Conservation (phyloP, 306 rosid species). For the Hippophae rhamnoides region DNA sequence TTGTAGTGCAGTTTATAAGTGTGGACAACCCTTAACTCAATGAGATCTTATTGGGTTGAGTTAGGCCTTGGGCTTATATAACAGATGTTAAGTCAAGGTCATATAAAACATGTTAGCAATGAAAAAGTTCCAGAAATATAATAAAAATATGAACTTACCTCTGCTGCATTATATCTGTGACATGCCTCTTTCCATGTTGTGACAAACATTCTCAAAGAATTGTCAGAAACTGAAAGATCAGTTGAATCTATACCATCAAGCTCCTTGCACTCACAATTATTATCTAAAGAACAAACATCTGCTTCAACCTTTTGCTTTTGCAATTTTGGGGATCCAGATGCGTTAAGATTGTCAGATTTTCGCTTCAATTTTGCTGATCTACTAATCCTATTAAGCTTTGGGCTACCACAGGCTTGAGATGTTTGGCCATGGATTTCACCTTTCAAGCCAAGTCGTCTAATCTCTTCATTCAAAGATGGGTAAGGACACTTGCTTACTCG, state of each 20-base stretch:
- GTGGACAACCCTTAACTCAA: no score
- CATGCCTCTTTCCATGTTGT: constrained; percentile 80
- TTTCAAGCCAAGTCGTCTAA: constrained; percentile 51
- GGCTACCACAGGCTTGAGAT: constrained; percentile 28
- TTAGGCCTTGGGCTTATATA: no score
- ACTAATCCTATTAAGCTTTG: constrained; percentile 18
- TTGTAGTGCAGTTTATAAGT: no score
- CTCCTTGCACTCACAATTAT: constrained; percentile 14
- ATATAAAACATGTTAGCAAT: constrained; percentile 2
- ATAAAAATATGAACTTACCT: constrained; percentile 41
- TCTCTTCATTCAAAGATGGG: constrained; percentile 78
- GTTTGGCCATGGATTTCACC: constrained; percentile 22
- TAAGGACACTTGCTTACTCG: constrained; percentile 76
- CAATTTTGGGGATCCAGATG: constrained; percentile 13
- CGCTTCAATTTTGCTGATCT: constrained; percentile 33
- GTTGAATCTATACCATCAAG: constrained; percentile 3
- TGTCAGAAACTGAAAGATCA: constrained; percentile 31
- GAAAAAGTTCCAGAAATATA: background rate
- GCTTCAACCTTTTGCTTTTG: constrained; percentile 14
- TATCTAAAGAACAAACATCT: constrained; percentile 13
- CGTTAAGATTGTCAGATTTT: constrained; percentile 10
- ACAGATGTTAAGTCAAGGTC: background rate
- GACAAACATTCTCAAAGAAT: constrained; percentile 51
- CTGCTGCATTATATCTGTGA: constrained; percentile 24
- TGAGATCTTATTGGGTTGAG: no score